These are phyloP conservation scores for Cyclotella distinguenda DNA, from an alignment of 108 stramenopile genomes.

Conservation along the genomic window DNA sequence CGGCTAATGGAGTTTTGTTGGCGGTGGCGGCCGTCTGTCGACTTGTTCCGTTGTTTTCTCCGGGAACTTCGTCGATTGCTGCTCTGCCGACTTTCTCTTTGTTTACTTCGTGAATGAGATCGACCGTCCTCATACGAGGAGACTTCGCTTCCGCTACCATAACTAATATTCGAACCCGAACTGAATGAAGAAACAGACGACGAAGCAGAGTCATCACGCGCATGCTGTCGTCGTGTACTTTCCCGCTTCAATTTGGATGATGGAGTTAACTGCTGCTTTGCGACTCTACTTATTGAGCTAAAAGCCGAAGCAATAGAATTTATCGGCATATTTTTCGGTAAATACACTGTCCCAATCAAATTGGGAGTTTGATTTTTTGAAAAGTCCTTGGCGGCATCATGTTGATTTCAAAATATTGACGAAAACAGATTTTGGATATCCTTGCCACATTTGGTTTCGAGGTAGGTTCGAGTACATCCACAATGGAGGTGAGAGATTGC, in stretches of 20 bases:
- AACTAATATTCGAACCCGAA: conserved; percentile 5
- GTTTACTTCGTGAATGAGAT: neutral
- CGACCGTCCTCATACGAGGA: neutral
- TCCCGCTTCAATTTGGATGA: neutral
- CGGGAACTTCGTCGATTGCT: neutral
- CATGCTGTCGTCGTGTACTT: neutral
- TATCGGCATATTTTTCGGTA: neutral
- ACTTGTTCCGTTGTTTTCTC: too few relatives aligned
- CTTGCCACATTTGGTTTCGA: too few relatives aligned
- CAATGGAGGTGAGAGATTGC: neutral
- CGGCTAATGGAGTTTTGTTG: neutral
- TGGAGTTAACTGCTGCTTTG: conserved; percentile 7
- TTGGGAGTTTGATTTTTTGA: neutral
- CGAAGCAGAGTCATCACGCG: neutral
- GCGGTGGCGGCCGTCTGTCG: neutral
- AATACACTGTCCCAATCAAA: neutral
- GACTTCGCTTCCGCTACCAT: neutral
- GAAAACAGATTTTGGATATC: too few relatives aligned
- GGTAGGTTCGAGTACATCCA: too few relatives aligned
- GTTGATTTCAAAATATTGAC: too few relatives aligned
- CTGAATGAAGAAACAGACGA: neutral
- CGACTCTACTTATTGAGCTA: neutral
- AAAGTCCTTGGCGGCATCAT: too few relatives aligned
- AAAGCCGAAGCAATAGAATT: neutral
- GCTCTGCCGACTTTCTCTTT: neutral